These are phyloP conservation scores for Phaffomyces thermotolerans DNA, from an alignment of 805 yeast genomes.

Conservation along the genomic window DNA sequence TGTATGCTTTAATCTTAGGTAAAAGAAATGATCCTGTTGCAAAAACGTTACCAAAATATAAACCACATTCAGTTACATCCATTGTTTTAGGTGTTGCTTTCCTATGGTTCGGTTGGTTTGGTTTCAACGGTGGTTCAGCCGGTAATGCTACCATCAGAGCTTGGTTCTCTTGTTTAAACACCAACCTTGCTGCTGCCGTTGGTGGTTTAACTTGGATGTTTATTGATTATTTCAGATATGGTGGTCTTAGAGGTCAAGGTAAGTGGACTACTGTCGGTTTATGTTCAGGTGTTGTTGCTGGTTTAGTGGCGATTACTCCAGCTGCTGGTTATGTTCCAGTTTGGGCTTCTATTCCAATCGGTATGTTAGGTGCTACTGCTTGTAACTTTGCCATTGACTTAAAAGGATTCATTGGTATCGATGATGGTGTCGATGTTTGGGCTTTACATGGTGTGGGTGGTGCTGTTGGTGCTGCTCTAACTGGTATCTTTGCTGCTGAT, in stretches of 20 bases:
- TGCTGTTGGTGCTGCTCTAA: slow-evolving; percentile 68
- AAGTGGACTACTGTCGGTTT: slow-evolving; percentile 91
- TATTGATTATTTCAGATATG: slow-evolving; percentile 65
- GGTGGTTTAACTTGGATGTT: slow-evolving; percentile 95
- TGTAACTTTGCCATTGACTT: slow-evolving; percentile 84
- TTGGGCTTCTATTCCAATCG: slow-evolving; percentile 80
- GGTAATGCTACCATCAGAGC: slow-evolving; percentile 91
- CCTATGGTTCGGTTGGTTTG: slow-evolving; percentile 99
- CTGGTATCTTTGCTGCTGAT: slow-evolving; percentile 89
- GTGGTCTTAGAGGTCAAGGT: slow-evolving; percentile 37
- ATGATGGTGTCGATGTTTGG: slow-evolving; percentile 92
- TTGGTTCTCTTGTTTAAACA: slow-evolving; percentile 87
- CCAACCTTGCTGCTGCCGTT: slow-evolving; percentile 86
- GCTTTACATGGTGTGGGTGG: slow-evolving; percentile 95
- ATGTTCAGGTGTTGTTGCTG: slow-evolving; percentile 90
- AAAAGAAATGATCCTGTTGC: slow-evolving; percentile 73
- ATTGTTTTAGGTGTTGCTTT: slow-evolving; percentile 92
- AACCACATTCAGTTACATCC: slow-evolving; percentile 86
- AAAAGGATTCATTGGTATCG: slow-evolving; percentile 64
- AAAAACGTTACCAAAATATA: slow-evolving; percentile 73
- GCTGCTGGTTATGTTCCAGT: slow-evolving; percentile 95
- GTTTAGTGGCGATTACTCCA: slow-evolving; percentile 91
- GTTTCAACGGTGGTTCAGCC: slow-evolving; percentile 96
- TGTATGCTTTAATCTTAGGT: slow-evolving; percentile 87
- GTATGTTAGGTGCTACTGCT: slow-evolving; percentile 63